phyloP scores from a whole-genome alignment of 192 early-diverging fungal species.

The Backusella tuberculispora region DNA sequence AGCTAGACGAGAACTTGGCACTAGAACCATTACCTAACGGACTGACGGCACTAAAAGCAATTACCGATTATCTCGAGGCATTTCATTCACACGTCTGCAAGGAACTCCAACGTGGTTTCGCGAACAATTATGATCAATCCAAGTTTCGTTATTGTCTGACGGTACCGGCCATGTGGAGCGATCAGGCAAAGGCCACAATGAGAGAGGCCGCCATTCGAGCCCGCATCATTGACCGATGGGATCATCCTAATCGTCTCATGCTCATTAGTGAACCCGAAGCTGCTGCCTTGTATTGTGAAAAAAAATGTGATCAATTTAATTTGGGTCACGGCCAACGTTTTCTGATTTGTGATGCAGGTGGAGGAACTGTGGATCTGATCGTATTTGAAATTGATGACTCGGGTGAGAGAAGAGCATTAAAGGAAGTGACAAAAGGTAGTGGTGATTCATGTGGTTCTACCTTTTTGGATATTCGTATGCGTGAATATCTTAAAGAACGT shows the following conservation, averaged over 20 bases:
- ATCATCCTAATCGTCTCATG: constrained; percentile 51
- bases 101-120: constrained; percentile 48
- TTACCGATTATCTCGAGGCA: constrained; percentile 57
- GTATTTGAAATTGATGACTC: constrained; percentile 21
- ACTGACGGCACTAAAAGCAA: constrained; percentile 48
- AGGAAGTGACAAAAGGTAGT: constrained; percentile 57
- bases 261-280: constrained; percentile 47
- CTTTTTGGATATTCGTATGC: constrained; percentile 55
- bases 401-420: constrained; percentile 33
- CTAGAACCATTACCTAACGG: constrained; percentile 48
- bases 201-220: constrained; percentile 52
- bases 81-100: constrained; percentile 44
- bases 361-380: constrained; percentile 56
- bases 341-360: constrained; percentile 58
- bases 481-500: constrained; percentile 47
- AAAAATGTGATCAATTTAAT: constrained; percentile 51
- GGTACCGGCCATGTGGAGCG: constrained; percentile 56
- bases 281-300: constrained; percentile 53
- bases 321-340: constrained; percentile 49
- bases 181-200: constrained; percentile 53
- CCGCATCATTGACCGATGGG: constrained; percentile 45
- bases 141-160: constrained; percentile 54
- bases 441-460: constrained; percentile 56
- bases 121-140: constrained; percentile 45
- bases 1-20: constrained; percentile 51